phyloP scores from a whole-genome alignment of 805 yeast genomes.

The Candida maesae region DNA sequence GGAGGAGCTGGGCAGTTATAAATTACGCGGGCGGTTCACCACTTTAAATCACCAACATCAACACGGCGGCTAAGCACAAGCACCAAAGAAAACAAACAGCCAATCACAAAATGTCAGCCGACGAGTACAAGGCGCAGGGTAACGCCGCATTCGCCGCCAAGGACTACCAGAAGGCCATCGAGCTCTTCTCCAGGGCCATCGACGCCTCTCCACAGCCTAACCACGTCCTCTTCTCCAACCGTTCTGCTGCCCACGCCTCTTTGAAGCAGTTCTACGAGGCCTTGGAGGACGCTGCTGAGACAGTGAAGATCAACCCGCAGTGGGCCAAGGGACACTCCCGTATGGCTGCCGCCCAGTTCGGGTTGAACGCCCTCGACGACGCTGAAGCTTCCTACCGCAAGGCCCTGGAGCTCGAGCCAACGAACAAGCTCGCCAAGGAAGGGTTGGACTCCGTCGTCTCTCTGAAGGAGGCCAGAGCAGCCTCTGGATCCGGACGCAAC shows the following conservation, averaged over 20 bases:
- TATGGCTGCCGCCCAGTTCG: conserved; percentile 88
- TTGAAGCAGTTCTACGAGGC: conserved; percentile 71
- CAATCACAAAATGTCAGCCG: conserved; percentile 67
- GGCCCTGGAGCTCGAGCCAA: conserved; percentile 76
- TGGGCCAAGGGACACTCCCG: conserved; percentile 98
- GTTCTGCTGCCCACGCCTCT: conserved; percentile 90
- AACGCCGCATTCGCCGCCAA: conserved; percentile 89
- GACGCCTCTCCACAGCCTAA: conserved; percentile 78
- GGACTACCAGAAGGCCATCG: conserved; percentile 77
- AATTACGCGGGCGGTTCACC: not conserved
- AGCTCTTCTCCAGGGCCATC: conserved; percentile 80
- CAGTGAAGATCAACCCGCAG: conserved; percentile 72
- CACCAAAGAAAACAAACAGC: conserved; percentile 5
- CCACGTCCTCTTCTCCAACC: conserved; percentile 88
- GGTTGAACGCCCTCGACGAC: conserved; percentile 74
- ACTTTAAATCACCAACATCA: not conserved
- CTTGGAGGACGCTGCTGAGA: conserved; percentile 77
- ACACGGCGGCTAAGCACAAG: conserved; percentile 2
- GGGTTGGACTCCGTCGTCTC: conserved; percentile 72
- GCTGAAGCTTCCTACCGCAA: conserved; percentile 70
- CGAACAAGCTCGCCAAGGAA: conserved; percentile 80
- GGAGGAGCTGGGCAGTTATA: too few relatives aligned
- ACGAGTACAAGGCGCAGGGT: conserved; percentile 85
- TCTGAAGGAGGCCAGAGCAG: conserved; percentile 45
- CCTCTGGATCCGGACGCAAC: conserved; percentile 29